A percentile compares a stretch with the other conserved stretches of the same genome.
Conservation (phyloP, 495 filamentous ascomycete genomes). For the Talaromyces liani region DNA sequence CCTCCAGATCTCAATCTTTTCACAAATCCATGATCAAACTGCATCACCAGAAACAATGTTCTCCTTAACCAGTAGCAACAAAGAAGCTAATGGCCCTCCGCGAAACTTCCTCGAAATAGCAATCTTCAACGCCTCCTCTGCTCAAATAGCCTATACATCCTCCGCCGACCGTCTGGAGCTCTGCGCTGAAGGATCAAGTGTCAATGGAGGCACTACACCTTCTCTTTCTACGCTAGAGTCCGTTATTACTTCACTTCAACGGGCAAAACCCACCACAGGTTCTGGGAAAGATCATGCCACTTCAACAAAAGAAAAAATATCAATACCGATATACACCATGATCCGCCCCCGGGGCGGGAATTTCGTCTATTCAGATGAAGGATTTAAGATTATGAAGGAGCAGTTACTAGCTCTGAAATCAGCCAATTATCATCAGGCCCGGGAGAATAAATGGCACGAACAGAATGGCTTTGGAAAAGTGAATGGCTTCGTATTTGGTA, state of each 20-base stretch:
- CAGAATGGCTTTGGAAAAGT: conserved; percentile 13
- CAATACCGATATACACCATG: conserved; percentile 40
- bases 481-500: conserved; percentile 46
- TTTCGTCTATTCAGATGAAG: conserved; percentile 32
- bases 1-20: too few species aligned
- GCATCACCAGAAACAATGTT: neutral
- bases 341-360: conserved; percentile 34
- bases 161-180: conserved; percentile 46
- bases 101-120: conserved; percentile 37
- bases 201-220: conserved; percentile 9
- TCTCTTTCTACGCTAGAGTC: conserved; percentile 14
- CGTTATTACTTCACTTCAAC: neutral
- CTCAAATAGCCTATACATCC: conserved; percentile 26
- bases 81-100: neutral
- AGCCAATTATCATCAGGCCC: neutral
- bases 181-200: conserved; percentile 21
- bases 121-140: conserved; percentile 39
- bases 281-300: conserved; percentile 12
- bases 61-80: neutral
- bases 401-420: conserved; percentile 25
- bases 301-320: neutral
- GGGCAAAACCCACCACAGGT: conserved; percentile 7
- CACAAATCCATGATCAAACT: too few species aligned
- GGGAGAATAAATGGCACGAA: neutral
- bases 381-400: conserved; percentile 33